Base-by-base conservation (phyloP, 2,329 filamentous ascomycete genomes). In the Helminthosporium solani region DNA sequence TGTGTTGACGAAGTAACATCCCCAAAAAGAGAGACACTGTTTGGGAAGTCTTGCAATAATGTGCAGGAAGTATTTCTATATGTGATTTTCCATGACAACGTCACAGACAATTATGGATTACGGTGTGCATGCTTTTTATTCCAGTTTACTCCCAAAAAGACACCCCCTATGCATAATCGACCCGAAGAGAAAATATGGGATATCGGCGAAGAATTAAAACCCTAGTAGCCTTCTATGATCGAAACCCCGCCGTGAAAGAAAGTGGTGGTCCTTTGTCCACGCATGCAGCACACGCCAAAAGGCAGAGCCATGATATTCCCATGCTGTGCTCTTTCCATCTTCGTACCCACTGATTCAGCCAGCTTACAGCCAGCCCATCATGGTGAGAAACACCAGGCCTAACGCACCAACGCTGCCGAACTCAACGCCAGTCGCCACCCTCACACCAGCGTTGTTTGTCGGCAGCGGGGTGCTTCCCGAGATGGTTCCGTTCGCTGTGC, bases 181-280 rank as follows among this genome's bases (percentile, higher is more conserved):
- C 14, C 28, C 28, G 28, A 23, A 25, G n/a, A 36, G 34, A 23
- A 38, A n/a, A n/a, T n/a, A 38, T 38, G 35, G 35, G 25, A 38
- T 38, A 38, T 38, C 27, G 27, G 27, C 35, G 27, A 38, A 31
- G 23, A 16, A 38, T 38, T 27, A 27, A 25, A 27, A 38, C 11
- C 20, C 35, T n/a, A 11, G 19, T 38, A 38, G 23, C 35, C 35
- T 16, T 38, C 35, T 38, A 38, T 38, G 20, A 38, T 16, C 8
- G 35, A n/a, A 25, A 23, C 28, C 28, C 28, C 9, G 28, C 14
- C 12, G 28, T 31, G 28, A 4, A 14, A 31, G 14, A 31, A 31
- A 31, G 12, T 9, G 5, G 23, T 25, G 23, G 23, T 25, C 23
- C 23, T 25, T 9, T 9, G 23, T 25, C 23, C 23, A 25, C 23